Base-by-base conservation (phyloP, 768 basidiomycete species). In the Stropharia rugosoannulata region DNA sequence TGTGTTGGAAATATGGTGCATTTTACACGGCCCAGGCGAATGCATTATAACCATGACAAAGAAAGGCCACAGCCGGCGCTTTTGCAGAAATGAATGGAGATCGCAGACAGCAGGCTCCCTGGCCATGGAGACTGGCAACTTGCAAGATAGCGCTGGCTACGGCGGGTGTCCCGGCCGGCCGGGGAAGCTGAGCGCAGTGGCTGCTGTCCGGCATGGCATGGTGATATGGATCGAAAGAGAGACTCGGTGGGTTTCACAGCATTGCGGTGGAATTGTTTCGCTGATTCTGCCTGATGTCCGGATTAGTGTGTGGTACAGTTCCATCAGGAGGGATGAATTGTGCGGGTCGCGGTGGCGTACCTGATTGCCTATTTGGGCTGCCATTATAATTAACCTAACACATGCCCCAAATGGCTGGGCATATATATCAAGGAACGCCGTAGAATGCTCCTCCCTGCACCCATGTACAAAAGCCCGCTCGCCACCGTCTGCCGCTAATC, bases 351-450 rank as follows among this genome's bases (percentile, higher is more conserved):
- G 60, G 62, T 63, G 66, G 63, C 62, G 70, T 71, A 66, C 71
- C 71, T 72, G 69, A 67, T 70, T 68, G 66, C 68, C 64, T 10
- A 3, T 61, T 69, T 72, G 69, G 66, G 66, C 61, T 59, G 38
- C 47, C 56, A 54, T 58, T 64, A 65, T 63, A 68, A 66, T 68
- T 68, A 64, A 61, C 61, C 55, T 60, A 65, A 67, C 64, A 67
- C 66, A 69, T 69, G 67, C 66, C 65, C 61, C 66, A 61, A 62
- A 59, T 63, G 63, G 63, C 60, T 62, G 63, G 64, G 61, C 67
- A 61, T 40, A 27, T 43, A 41, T 49, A 35, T 50, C 59, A 62
- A 64, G 57, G 67, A 68, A 66, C 65, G 60, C 63, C 64, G 62
- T 62, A 62, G 61, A 62, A 64, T 56, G 56, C 55, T 59, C 45